Percentiles rank a stretch among this genome's conserved stretches.
Conservation (phyloP, 2,329 filamentous ascomycete species). For the Fusarium tanahbumbuense region DNA sequence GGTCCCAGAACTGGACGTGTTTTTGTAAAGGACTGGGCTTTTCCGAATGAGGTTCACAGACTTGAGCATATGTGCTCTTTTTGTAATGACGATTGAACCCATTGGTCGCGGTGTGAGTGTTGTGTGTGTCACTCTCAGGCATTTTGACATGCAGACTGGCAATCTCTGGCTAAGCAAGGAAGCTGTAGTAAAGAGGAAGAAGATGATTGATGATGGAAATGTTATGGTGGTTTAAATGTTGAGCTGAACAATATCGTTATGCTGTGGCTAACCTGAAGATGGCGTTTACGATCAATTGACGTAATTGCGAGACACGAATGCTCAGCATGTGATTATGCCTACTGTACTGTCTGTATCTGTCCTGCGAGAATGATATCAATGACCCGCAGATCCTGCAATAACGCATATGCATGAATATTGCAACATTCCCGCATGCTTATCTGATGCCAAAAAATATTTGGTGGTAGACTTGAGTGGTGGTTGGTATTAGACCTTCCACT, state of each 20-base stretch:
- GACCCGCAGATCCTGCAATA: not conserved
- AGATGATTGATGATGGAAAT: too few species aligned
- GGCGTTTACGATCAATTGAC: slow-evolving; percentile 27
- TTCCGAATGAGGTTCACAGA: not conserved
- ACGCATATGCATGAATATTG: not conserved
- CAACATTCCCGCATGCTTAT: not conserved
- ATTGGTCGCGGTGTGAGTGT: not conserved
- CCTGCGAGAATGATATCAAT: not conserved
- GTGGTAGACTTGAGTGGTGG: not conserved
- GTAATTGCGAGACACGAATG: slow-evolving; percentile 9
- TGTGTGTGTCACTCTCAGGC: not conserved
- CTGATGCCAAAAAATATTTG: not conserved
- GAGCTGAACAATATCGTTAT: not conserved
- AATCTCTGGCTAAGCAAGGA: not conserved
- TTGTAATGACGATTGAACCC: not conserved
- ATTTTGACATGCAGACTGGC: not conserved
- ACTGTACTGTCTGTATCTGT: not conserved
- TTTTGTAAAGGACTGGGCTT: slow-evolving; percentile 49
- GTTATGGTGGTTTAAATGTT: not conserved
- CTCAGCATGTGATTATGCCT: slow-evolving; percentile 16
- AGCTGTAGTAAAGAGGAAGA: not conserved
- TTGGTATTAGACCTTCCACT: not conserved
- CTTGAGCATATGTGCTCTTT: not conserved
- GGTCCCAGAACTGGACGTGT: slow-evolving; percentile 57
- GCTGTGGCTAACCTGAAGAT: not conserved